Conservation (phyloP, 2,329 filamentous ascomycete genomes). For the Waltergamsia citrina region DNA sequence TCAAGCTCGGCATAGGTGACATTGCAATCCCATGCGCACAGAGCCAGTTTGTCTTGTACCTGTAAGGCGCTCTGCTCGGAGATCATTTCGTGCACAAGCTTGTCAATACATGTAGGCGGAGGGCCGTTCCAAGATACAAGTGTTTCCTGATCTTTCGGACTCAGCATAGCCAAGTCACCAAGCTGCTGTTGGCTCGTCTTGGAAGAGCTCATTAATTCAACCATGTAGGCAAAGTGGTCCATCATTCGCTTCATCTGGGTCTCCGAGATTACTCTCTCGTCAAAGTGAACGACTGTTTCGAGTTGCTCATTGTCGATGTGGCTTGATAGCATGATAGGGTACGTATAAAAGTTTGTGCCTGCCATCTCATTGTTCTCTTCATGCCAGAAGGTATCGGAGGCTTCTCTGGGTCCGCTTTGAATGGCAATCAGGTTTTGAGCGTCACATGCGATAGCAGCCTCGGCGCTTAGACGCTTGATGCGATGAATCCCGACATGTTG, state of each 20-base stretch:
- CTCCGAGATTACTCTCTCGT: background rate
- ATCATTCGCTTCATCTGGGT: slow-evolving; percentile 2
- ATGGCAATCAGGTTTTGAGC: slow-evolving; percentile 2
- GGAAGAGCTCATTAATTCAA: background rate
- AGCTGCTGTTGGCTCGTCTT: background rate
- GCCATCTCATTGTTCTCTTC: slow-evolving; percentile 3
- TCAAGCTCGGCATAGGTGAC: slow-evolving; percentile 14
- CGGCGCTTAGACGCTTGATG: slow-evolving; percentile 4
- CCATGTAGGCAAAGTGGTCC: slow-evolving; percentile 1
- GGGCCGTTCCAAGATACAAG: background rate
- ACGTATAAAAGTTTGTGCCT: slow-evolving; percentile 1
- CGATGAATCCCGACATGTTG: slow-evolving; percentile 6
- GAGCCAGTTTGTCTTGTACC: slow-evolving; percentile 5
- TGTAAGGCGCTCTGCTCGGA: slow-evolving; percentile 20
- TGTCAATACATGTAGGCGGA: background rate
- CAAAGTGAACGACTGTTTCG: slow-evolving; percentile 1
- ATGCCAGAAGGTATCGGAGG: background rate
- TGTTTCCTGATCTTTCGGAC: background rate
- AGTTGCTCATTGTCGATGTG: slow-evolving; percentile 1
- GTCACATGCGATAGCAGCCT: slow-evolving; percentile 2
- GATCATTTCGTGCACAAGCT: slow-evolving; percentile 32
- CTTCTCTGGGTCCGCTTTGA: background rate
- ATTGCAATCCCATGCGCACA: slow-evolving; percentile 15
- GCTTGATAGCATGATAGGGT: slow-evolving; percentile 1
- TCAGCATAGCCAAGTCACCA: background rate